Conservation (phyloP, 78 protist species). For the Dictyostelium intermedium region DNA sequence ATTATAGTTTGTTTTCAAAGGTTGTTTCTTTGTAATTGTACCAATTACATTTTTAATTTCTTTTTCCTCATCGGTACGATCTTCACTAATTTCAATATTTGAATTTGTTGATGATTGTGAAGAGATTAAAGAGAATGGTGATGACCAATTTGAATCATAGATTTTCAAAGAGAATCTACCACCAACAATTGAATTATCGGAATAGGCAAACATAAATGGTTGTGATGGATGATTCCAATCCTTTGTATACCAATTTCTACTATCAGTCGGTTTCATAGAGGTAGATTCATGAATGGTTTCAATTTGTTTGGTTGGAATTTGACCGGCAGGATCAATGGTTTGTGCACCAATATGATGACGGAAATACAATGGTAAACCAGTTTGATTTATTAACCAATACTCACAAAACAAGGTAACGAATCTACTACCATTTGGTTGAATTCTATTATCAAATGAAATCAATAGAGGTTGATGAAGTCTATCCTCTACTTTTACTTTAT, state of each 20-base stretch:
- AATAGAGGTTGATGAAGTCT: conserved; percentile 6
- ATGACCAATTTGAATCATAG: conserved; percentile 51
- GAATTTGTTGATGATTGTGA: not conserved
- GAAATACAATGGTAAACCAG: conserved; percentile 72
- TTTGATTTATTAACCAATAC: conserved; percentile 80
- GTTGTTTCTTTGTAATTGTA: not conserved
- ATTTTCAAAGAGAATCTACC: conserved; percentile 35
- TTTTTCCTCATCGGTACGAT: conserved; percentile 45
- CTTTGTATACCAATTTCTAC: conserved; percentile 15
- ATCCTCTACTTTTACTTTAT: conserved; percentile 40
- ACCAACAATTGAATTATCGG: conserved; percentile 27
- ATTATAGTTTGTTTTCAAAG: conserved; percentile 21
- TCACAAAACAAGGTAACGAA: conserved; percentile 46
- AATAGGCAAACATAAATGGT: conserved; percentile 77
- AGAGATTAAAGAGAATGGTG: conserved; percentile 53
- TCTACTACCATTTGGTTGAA: conserved; percentile 48
- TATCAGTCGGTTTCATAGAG: not conserved
- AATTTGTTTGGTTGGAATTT: not conserved
- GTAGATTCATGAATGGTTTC: not conserved
- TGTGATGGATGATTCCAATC: conserved; percentile 56
- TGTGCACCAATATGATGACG: conserved; percentile 75
- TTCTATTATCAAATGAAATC: conserved; percentile 60
- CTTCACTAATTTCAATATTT: conserved; percentile 37
- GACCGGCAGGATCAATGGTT: conserved; percentile 68
- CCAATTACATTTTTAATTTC: conserved; percentile 11